phyloP scores from a whole-genome alignment of 495 filamentous ascomycete species.

The Trichoderma erinaceum region DNA sequence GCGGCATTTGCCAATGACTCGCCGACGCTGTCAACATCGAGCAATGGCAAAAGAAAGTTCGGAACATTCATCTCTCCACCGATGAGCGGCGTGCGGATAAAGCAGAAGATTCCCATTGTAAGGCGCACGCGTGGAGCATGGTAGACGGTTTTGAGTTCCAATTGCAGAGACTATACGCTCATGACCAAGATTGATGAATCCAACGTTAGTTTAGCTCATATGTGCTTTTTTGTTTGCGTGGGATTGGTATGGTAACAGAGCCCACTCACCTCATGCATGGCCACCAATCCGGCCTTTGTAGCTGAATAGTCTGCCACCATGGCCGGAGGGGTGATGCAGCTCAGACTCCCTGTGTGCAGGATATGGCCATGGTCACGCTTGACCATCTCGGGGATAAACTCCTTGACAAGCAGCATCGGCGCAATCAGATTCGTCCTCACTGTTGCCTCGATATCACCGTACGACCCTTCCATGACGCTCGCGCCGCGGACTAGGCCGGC shows the following conservation, averaged over 20 bases:
- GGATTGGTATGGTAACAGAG: not conserved
- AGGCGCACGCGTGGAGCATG: conserved; percentile 29
- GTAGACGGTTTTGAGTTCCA: conserved; percentile 24
- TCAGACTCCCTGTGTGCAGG: conserved; percentile 50
- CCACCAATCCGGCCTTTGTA: conserved; percentile 51
- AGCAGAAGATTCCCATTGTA: conserved; percentile 29
- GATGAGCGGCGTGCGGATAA: conserved; percentile 33
- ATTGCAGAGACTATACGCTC: conserved; percentile 17
- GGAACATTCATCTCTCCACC: conserved; percentile 27
- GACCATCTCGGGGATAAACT: conserved; percentile 58
- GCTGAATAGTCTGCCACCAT: conserved; percentile 50
- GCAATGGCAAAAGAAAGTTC: conserved; percentile 29
- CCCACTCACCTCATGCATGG: conserved; percentile 39
- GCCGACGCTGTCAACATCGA: conserved; percentile 33
- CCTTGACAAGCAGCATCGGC: conserved; percentile 52
- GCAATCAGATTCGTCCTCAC: conserved; percentile 47
- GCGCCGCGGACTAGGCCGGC: conserved; percentile 47
- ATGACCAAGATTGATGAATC: not conserved
- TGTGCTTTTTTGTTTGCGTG: not conserved
- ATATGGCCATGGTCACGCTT: conserved; percentile 55
- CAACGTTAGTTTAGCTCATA: not conserved
- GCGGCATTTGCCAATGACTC: conserved; percentile 30
- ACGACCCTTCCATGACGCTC: conserved; percentile 23
- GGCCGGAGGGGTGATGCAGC: conserved; percentile 45
- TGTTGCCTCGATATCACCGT: conserved; percentile 24